Evolutionary conservation across 352 stramenopile genomes (phyloP).

Genomic region (Pythium vanterpoolii): DNA sequence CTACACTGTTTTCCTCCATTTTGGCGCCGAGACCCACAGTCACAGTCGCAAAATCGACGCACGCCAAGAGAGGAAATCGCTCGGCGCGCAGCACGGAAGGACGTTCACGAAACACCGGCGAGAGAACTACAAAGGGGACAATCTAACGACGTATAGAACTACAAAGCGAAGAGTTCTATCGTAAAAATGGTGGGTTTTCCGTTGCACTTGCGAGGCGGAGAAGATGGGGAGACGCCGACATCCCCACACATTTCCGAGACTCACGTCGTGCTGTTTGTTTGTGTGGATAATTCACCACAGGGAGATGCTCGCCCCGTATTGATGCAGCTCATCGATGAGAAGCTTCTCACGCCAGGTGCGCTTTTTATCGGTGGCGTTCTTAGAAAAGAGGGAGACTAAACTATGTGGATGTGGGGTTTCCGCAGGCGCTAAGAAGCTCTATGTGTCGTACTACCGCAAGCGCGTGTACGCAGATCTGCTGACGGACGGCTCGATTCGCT

Average conservation of each 20-base stretch:
- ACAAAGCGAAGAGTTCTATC: background rate
- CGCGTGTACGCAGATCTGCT: slow-evolving; percentile 73
- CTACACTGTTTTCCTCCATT: slow-evolving; percentile 5
- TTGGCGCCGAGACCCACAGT: slow-evolving; percentile 12
- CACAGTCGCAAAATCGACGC: slow-evolving; percentile 9
- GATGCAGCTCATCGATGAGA: slow-evolving; percentile 65
- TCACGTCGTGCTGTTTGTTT: background rate
- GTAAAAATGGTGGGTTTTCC: slow-evolving; percentile 13
- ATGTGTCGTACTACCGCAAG: slow-evolving; percentile 81
- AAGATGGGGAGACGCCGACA: slow-evolving; percentile 1
- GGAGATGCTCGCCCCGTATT: slow-evolving; percentile 63
- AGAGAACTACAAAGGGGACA: background rate
- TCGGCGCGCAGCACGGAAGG: background rate
- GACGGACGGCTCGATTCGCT: slow-evolving; percentile 71
- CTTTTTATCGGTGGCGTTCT: background rate
- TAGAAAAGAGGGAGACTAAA: background rate
- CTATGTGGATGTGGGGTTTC: background rate
- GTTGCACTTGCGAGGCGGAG: background rate
- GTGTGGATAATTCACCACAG: slow-evolving; percentile 17
- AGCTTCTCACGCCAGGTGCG: slow-evolving; percentile 53
- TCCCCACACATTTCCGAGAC: background rate
- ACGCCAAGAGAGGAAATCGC: slow-evolving; percentile 7
- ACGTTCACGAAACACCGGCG: background rate
- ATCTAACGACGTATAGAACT: background rate
- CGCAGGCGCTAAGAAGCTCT: slow-evolving; percentile 65